Evolutionary conservation across 139 green algal species (phyloP).

Genomic region (Chlamydomonas incerta): DNA sequence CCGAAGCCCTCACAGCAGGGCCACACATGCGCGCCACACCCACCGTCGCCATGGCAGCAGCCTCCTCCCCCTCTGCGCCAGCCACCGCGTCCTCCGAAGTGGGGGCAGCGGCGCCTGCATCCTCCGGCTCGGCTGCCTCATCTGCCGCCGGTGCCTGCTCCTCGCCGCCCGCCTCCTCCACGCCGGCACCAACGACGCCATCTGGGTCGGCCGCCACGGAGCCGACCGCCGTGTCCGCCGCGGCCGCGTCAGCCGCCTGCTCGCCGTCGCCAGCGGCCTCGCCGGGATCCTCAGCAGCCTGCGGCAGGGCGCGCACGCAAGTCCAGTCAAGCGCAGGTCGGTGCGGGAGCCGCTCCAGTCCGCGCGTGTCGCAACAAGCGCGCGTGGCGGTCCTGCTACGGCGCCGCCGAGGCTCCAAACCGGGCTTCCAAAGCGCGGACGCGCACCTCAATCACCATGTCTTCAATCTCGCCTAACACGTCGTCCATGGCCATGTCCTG

Average conservation of each 20-base stretch:
- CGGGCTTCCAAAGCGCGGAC: no score
- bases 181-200: not conserved
- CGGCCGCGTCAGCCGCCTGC: not conserved
- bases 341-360: no score
- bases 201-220: no score
- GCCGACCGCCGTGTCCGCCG: not conserved
- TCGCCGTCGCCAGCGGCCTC: not conserved
- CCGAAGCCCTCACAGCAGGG: no score
- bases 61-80: not conserved
- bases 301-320: no score
- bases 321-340: no score
- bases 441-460: not conserved
- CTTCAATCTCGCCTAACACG: conserved; percentile 30
- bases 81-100: not conserved
- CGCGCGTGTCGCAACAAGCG: no score
- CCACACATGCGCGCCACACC: no score
- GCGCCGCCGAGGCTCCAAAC: no score
- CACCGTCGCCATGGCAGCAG: no score
- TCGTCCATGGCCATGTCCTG: not conserved
- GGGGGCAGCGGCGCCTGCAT: not conserved
- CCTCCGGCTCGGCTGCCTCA: not conserved
- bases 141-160: not conserved
- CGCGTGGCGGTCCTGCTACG: no score
- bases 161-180: not conserved
- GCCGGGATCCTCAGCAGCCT: not conserved